Percentiles rank a stretch among this genome's conserved stretches.
Evolutionary conservation across 306 rosid species (phyloP).

Genomic region (Biancaea sappan): DNA sequence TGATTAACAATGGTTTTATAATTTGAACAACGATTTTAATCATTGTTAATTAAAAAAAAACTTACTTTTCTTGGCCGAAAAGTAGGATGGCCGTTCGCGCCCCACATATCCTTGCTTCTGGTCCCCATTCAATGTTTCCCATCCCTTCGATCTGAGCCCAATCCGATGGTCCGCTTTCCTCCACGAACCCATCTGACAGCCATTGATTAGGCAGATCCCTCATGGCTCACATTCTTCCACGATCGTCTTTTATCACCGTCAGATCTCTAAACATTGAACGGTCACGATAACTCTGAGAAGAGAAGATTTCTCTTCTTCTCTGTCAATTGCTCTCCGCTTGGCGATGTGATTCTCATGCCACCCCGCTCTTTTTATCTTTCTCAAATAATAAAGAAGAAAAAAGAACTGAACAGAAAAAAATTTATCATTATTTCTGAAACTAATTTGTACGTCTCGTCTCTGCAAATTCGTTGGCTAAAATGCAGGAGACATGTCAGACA

Average conservation of each 20-base stretch:
- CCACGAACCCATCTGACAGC: slow-evolving; percentile 42
- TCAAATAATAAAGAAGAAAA: background rate
- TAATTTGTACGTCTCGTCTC: background rate
- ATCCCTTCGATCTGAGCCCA: slow-evolving; percentile 13
- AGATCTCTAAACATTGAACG: slow-evolving; percentile 4
- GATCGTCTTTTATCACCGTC: slow-evolving; percentile 25
- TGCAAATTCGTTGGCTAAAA: slow-evolving; percentile 33
- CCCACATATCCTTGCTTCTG: background rate
- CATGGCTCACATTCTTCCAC: slow-evolving; percentile 49
- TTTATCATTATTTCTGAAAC: background rate
- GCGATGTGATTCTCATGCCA: too few species aligned
- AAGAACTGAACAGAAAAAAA: too few species aligned
- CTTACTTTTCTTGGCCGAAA: too few species aligned
- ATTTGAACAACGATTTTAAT: too few species aligned
- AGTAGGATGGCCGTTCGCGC: too few species aligned
- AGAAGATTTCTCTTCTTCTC: too few species aligned
- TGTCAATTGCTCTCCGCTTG: background rate
- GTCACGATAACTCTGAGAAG: background rate
- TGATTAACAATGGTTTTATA: too few species aligned
- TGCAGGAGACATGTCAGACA: slow-evolving; percentile 42
- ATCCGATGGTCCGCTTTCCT: slow-evolving; percentile 17
- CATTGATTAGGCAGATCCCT: slow-evolving; percentile 46
- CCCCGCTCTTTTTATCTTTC: background rate
- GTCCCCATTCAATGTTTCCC: slow-evolving; percentile 33
- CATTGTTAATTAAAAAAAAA: too few species aligned